Conservation (phyloP, 495 filamentous ascomycete genomes). For the Penicillium argentinense region DNA sequence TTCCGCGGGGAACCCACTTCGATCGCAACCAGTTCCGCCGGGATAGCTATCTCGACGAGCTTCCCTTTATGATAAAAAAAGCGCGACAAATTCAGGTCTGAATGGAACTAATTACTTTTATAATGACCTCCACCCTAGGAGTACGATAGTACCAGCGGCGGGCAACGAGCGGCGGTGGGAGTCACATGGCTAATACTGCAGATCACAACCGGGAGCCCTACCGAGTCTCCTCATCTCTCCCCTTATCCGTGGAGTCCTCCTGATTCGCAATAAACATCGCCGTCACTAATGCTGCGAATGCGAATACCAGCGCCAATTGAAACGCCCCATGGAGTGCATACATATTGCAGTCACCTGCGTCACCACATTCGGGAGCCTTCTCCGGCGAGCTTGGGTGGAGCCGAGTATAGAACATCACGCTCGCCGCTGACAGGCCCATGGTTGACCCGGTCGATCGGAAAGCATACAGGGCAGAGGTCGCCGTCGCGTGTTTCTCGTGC, state of each 20-base stretch:
- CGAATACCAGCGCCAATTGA: not conserved
- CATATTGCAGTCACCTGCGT: conserved; percentile 8
- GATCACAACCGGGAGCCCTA: too few relatives aligned
- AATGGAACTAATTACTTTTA: too few relatives aligned
- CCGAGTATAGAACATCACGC: conserved; percentile 6
- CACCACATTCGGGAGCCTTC: not conserved
- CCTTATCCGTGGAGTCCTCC: too few relatives aligned
- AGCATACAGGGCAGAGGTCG: conserved; percentile 16
- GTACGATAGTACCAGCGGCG: too few relatives aligned
- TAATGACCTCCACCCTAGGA: too few relatives aligned
- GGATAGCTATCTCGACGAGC: not conserved
- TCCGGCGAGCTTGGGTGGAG: not conserved
- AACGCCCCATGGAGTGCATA: conserved; percentile 12
- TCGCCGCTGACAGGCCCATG: conserved; percentile 10
- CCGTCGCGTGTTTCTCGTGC: conserved; percentile 12
- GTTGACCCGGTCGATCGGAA: conserved; percentile 16
- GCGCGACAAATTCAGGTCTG: too few relatives aligned
- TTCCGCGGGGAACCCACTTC: not conserved
- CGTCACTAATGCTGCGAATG: conserved; percentile 1
- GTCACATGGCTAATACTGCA: too few relatives aligned
- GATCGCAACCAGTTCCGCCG: not conserved
- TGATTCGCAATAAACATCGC: conserved; percentile 1
- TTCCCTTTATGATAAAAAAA: too few relatives aligned
- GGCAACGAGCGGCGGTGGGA: too few relatives aligned
- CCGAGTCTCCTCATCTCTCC: too few relatives aligned